These are phyloP conservation scores for Fomitopsis serialis DNA, from an alignment of 768 basidiomycete species.

Conservation along the genomic window DNA sequence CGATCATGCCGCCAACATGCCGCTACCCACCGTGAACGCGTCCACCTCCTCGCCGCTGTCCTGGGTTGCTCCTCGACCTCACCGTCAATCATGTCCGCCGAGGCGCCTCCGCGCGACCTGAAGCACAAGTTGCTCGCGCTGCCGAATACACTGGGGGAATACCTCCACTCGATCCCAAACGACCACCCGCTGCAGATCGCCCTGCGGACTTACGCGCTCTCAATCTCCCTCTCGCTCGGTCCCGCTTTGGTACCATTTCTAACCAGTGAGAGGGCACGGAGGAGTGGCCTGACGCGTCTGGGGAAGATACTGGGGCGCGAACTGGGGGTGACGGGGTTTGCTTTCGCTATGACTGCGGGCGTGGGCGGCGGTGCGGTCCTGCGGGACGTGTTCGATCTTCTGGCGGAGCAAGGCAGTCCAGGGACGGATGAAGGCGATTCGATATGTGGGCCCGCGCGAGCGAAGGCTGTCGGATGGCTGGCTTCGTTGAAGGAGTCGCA, in stretches of 20 bases:
- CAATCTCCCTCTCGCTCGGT: constrained; percentile 60
- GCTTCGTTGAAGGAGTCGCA: constrained; percentile 34
- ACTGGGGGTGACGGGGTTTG: constrained; percentile 57
- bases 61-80: too few relatives aligned
- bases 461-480: constrained; percentile 6
- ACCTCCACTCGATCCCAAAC: constrained; percentile 18
- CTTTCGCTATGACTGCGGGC: constrained; percentile 59
- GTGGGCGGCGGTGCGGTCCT: constrained; percentile 58
- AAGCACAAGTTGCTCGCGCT: constrained; percentile 1
- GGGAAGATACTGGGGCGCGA: constrained; percentile 48
- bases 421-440: not conserved
- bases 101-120: constrained; percentile 1
- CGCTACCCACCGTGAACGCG: too few relatives aligned
- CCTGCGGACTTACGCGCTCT: constrained; percentile 62
- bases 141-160: constrained; percentile 13
- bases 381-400: constrained; percentile 28
- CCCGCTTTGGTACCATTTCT: constrained; percentile 57
- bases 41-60: too few relatives aligned
- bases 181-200: constrained; percentile 53
- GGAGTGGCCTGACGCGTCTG: constrained; percentile 16
- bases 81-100: not conserved
- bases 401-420: constrained; percentile 7
- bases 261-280: constrained; percentile 24
- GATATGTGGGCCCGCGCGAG: not conserved
- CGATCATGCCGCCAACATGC: too few relatives aligned